A percentile compares a stretch with the other conserved stretches of the same genome.
These are phyloP conservation scores for Myxozyma melibiosi DNA, from an alignment of 805 yeast genomes.

Conservation along the genomic window DNA sequence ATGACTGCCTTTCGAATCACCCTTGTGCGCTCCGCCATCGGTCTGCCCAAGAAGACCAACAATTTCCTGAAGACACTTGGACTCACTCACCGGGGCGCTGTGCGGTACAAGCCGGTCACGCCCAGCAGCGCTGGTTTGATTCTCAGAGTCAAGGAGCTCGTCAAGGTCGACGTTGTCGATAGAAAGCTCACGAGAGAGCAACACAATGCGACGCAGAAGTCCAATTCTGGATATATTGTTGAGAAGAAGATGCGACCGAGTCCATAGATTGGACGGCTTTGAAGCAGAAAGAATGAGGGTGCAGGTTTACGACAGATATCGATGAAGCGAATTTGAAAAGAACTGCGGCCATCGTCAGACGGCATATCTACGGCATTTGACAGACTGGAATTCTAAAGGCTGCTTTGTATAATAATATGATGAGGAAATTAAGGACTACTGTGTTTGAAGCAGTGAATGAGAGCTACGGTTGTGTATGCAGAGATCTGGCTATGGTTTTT, in stretches of 20 bases:
- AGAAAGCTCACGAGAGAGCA: conserved; percentile 53
- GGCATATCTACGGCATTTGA: too few relatives aligned
- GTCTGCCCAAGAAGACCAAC: conserved; percentile 69
- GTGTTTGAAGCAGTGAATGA: too few relatives aligned
- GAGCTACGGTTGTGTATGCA: too few relatives aligned
- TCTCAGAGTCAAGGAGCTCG: conserved; percentile 80
- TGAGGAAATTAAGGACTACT: background rate
- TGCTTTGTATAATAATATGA: too few relatives aligned
- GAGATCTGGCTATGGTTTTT: background rate
- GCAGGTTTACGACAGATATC: background rate
- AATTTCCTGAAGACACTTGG: conserved; percentile 74
- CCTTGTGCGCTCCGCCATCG: conserved; percentile 80
- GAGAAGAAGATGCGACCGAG: conserved; percentile 38
- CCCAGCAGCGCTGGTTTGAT: conserved; percentile 86
- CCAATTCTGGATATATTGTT: conserved; percentile 64
- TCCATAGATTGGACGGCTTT: too few relatives aligned
- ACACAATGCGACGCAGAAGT: conserved; percentile 58
- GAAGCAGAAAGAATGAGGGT: too few relatives aligned
- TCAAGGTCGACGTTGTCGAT: conserved; percentile 74
- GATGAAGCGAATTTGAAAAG: background rate
- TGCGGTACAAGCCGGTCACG: conserved; percentile 69
- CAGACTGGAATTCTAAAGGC: too few relatives aligned
- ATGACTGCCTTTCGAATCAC: conserved; percentile 62
- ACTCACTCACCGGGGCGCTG: conserved; percentile 68
- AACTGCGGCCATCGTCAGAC: too few relatives aligned